Conservation (phyloP, 139 green algal genomes). For the Asterochloris erici region DNA sequence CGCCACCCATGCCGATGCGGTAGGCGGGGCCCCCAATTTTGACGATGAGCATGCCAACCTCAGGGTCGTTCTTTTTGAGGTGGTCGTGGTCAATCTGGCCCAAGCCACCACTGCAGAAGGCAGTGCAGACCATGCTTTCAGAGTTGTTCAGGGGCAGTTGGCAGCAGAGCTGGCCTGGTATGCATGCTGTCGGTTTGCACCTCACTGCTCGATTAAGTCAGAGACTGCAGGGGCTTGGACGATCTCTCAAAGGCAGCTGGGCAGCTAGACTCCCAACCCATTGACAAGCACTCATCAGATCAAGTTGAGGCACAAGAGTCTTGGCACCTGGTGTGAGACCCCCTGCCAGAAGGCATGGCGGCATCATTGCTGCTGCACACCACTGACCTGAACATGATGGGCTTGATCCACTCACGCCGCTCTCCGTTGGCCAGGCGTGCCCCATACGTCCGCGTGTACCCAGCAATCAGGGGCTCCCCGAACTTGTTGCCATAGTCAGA, state of each 20-base stretch:
- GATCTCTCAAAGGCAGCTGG: too few species aligned
- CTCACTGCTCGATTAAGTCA: too few species aligned
- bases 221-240: too few species aligned
- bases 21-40: constrained; percentile 99
- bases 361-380: background rate
- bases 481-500: constrained; percentile 99
- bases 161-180: too few species aligned
- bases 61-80: constrained; percentile 66
- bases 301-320: too few species aligned
- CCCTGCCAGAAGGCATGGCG: too few species aligned
- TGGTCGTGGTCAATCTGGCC: constrained; percentile 89
- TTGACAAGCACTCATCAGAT: background rate
- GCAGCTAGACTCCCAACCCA: background rate
- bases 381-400: constrained; percentile 96
- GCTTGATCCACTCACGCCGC: constrained; percentile 98
- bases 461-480: constrained; percentile 93
- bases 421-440: constrained; percentile 82
- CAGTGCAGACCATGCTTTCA: background rate
- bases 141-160: too few species aligned
- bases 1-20: constrained; percentile 98
- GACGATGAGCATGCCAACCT: constrained; percentile 95
- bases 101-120: constrained; percentile 70
- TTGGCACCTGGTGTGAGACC: too few species aligned
- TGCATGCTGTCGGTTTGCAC: too few species aligned
- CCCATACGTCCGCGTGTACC: constrained; percentile 94